Conservation (phyloP, 2,329 filamentous ascomycete species). For the Colletotrichum aenigma region DNA sequence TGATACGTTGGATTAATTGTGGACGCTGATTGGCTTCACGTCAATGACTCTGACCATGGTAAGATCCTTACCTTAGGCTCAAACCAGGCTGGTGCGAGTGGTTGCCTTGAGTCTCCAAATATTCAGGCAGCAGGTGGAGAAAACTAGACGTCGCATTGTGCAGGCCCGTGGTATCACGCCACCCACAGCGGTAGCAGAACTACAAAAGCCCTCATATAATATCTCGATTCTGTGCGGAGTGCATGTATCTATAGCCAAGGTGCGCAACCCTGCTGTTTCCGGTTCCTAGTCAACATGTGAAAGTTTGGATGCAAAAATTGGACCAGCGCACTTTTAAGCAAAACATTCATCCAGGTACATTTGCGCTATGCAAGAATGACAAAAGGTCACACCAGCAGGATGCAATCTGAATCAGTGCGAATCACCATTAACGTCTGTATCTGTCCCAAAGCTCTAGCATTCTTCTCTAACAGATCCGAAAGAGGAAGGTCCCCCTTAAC, state of each 20-base stretch:
- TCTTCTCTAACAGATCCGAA: not conserved
- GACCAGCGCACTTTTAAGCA: not conserved
- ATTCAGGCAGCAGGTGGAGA: no score
- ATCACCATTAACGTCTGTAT: not conserved
- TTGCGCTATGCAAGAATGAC: not conserved
- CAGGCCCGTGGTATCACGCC: no score
- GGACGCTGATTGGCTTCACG: no score
- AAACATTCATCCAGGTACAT: not conserved
- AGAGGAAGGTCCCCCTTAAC: not conserved
- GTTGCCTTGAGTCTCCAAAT: no score
- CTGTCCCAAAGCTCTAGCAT: not conserved
- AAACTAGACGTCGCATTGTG: no score
- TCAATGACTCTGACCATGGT: no score
- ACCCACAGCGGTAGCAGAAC: no score
- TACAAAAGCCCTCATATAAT: not conserved
- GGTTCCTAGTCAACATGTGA: not conserved
- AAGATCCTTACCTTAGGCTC: no score
- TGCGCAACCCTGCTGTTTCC: not conserved
- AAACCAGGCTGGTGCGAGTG: no score
- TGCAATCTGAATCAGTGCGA: not conserved
- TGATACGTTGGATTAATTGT: no score
- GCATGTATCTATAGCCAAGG: not conserved
- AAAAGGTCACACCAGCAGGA: not conserved
- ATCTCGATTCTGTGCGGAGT: not conserved
- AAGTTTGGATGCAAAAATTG: not conserved